Evolutionary conservation across 306 rosid genomes (phyloP).

Genomic region (Quercus aquifolioides): DNA sequence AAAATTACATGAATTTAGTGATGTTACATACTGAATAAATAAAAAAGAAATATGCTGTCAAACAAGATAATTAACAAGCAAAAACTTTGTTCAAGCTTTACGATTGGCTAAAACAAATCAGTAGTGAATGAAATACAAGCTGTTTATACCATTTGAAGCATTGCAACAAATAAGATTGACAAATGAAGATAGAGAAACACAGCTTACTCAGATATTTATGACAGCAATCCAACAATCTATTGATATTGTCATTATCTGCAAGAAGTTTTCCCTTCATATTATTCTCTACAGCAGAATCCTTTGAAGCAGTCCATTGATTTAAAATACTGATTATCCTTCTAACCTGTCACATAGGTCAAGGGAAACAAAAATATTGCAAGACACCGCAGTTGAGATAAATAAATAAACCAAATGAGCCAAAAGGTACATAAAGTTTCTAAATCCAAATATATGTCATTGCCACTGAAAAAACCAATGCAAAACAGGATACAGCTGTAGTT

Average conservation of each 20-base stretch:
- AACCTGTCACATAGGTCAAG: slow-evolving; percentile 57
- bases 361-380: slow-evolving; percentile 23
- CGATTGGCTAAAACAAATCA: neutral
- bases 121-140: neutral
- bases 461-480: neutral
- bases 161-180: neutral
- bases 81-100: neutral
- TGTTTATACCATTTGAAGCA: neutral
- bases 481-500: slow-evolving; percentile 77
- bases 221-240: slow-evolving; percentile 66
- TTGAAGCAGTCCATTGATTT: slow-evolving; percentile 61
- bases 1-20: neutral
- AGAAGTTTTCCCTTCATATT: slow-evolving; percentile 18
- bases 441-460: neutral
- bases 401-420: slow-evolving; percentile 1
- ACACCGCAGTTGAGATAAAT: neutral
- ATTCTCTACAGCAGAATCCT: slow-evolving; percentile 28
- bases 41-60: neutral
- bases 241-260: slow-evolving; percentile 29
- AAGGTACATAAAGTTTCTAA: neutral
- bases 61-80: neutral
- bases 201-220: slow-evolving; percentile 48
- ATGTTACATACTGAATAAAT: neutral
- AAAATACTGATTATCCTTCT: slow-evolving; percentile 62
- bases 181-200: neutral